Base-by-base conservation (phyloP, 768 basidiomycete species). In the Mrakia frigida region DNA sequence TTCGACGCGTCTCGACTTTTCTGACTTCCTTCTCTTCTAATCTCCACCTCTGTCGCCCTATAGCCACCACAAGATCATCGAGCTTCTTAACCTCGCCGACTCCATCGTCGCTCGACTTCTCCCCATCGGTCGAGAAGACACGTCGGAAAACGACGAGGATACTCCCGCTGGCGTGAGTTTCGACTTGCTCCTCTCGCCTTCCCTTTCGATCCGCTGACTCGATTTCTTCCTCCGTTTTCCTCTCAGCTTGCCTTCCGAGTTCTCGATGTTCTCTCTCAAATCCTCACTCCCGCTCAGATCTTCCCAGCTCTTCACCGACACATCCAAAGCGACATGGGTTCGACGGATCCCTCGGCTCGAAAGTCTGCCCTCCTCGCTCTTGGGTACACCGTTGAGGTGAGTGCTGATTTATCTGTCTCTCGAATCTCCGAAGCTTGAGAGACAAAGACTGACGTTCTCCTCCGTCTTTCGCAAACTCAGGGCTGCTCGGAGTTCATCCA, bases 401-500 rank as follows among this genome's bases (percentile, higher is more conserved):
- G 56, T 18, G 11, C 23, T 11, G 52, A 21, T 46, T 16, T 10
- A 7, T n/a, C 6, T 7, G 56, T 56, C 1, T 7, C 46, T 50
- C n/a, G 7, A 9, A 9, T 3, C 5, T 9, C 25, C 1, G 18
- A 10, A 28, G 3, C 10, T 14, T 2, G 56, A 28, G n/a, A n/a
- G n/a, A n/a, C n/a, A n/a, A n/a, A n/a, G n/a, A 14, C 56, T 56
- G 25, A 56, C 56, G 2, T 53, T n/a, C 52, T 50, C 18, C 18
- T 50, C 14, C 46, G 28, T 28, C n/a, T 25, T 18, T 28, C 28
- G 7, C 18, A 1, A 21, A 6, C 25, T 0, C 52, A 56, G 83
- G 97, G 97, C 25, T 98, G 96, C 86, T 93, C 91, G 84, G 95
- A 98, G 86, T 98, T 86, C 85, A 98, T 99, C 89, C 92, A 93